phyloP scores from a whole-genome alignment of 2,329 filamentous ascomycete genomes.

The Diaporthe vaccinii region DNA sequence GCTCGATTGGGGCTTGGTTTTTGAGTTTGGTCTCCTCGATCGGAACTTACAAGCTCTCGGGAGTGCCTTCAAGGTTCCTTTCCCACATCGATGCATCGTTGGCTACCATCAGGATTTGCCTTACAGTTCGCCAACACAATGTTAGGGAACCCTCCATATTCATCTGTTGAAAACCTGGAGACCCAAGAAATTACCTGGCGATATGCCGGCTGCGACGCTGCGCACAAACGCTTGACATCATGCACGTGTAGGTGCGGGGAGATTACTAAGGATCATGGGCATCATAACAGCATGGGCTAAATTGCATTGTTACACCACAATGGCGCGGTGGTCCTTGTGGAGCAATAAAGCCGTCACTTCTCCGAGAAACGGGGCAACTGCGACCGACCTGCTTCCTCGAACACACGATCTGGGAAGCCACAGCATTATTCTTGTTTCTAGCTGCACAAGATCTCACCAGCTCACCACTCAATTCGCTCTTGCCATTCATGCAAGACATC shows the following conservation, averaged over 20 bases:
- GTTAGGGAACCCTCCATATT: no score
- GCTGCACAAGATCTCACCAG: not conserved
- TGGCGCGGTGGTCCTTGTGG: not conserved
- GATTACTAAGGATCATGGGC: conserved; percentile 18
- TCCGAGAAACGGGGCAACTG: not conserved
- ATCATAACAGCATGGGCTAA: not conserved
- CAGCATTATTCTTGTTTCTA: not conserved
- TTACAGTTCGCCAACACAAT: not conserved
- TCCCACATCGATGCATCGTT: not conserved
- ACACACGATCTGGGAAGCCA: not conserved
- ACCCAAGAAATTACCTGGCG: not conserved
- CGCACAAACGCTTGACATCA: conserved; percentile 9
- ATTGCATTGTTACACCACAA: not conserved
- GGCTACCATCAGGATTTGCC: not conserved
- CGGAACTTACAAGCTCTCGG: not conserved
- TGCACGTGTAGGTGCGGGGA: conserved; percentile 12
- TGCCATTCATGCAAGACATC: not conserved
- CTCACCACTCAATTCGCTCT: not conserved
- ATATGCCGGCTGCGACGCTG: conserved; percentile 23
- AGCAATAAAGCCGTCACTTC: not conserved
- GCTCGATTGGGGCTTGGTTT: not conserved
- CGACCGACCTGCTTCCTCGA: not conserved
- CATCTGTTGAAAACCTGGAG: not conserved
- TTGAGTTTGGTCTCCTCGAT: not conserved
- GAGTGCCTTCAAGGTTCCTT: no score